Percentiles rank a stretch among this genome's conserved stretches.
Evolutionary conservation across 495 filamentous ascomycete genomes (phyloP).

Genomic region (Niebla homalea): DNA sequence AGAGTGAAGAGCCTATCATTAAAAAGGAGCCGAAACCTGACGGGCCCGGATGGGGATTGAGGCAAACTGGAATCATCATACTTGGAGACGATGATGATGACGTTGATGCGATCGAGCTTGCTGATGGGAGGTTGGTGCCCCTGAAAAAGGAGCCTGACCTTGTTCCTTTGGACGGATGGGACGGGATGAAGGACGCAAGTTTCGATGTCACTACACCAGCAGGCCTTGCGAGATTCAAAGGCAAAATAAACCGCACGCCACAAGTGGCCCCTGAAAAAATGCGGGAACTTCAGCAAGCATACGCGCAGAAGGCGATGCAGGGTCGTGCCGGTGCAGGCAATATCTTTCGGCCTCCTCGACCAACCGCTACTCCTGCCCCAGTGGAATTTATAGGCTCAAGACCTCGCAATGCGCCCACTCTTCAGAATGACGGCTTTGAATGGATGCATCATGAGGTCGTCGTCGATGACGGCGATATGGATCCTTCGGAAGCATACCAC

Average conservation of each 20-base stretch:
- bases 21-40: no score
- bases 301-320: background rate
- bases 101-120: background rate
- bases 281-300: background rate
- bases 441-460: background rate
- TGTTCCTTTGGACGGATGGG: background rate
- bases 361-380: background rate
- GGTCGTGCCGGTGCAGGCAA: background rate
- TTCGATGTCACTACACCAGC: background rate
- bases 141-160: background rate
- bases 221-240: background rate
- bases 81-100: background rate
- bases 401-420: background rate
- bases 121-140: background rate
- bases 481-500: background rate
- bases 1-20: no score
- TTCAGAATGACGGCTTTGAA: background rate
- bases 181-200: background rate
- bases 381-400: no score
- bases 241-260: background rate
- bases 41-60: no score
- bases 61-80: background rate
- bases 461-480: background rate
- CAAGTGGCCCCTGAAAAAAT: background rate
- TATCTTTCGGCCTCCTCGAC: background rate